These are phyloP conservation scores for Epichloe uncinata DNA, from an alignment of 2,329 filamentous ascomycete genomes.

Conservation along the genomic window DNA sequence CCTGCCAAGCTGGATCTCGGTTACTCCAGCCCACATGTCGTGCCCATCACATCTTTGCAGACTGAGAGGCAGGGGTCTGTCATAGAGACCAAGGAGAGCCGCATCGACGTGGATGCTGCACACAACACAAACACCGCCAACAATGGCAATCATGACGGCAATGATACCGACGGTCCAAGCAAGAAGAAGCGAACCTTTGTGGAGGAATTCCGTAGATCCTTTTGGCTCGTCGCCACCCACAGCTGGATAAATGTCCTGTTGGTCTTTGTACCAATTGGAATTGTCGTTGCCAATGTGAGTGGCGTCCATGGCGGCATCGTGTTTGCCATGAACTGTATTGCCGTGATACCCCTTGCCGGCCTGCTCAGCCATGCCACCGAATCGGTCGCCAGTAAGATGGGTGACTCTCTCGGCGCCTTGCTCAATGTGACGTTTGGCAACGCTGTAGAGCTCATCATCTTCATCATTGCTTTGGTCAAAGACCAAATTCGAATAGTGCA, in stretches of 20 bases:
- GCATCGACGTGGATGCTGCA: conserved; percentile 2
- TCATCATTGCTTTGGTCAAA: conserved; percentile 22
- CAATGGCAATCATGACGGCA: conserved; percentile 14
- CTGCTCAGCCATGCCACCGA: conserved; percentile 62
- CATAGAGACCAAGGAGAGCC: conserved; percentile 26
- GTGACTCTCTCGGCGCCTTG: conserved; percentile 58
- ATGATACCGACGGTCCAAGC: conserved; percentile 1
- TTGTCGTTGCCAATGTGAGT: conserved; percentile 44
- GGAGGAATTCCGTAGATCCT: conserved; percentile 35
- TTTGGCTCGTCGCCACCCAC: conserved; percentile 48
- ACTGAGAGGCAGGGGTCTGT: conserved; percentile 43
- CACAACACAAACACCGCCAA: conserved; percentile 15
- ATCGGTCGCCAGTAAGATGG: conserved; percentile 57
- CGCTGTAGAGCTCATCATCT: conserved; percentile 68
- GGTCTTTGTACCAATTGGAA: conserved; percentile 67
- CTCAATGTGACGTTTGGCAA: conserved; percentile 71
- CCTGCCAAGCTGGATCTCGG: conserved; percentile 10
- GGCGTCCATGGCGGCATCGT: conserved; percentile 45
- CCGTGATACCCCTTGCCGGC: conserved; percentile 62
- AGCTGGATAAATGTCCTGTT: conserved; percentile 70
- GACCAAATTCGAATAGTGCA: conserved; percentile 85
- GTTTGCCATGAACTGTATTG: conserved; percentile 63
- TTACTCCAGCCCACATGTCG: conserved; percentile 14
- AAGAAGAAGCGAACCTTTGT: conserved; percentile 29
- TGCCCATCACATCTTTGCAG: conserved; percentile 33